Evolutionary conservation across 2,329 filamentous ascomycete genomes (phyloP), one percentile per base, ranked within the genome.

Genomic region (Neofusicoccum parvum): DNA sequence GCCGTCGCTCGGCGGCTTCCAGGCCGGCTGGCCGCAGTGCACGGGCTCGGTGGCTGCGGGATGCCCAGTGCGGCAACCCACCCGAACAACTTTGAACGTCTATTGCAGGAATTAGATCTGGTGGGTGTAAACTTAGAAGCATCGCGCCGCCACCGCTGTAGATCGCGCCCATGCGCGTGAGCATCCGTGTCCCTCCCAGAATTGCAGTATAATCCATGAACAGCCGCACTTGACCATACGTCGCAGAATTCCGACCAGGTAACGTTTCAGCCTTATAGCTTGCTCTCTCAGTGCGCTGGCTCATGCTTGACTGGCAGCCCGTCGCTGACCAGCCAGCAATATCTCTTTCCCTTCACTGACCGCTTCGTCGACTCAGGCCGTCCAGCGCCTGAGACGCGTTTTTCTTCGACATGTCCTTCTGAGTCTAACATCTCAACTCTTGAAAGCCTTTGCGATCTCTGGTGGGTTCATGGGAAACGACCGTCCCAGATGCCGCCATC

Each of bases 71-170:
- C 54, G 41, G 54, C 56, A 32, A 32, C 27, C 53, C 27, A 46
- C 54, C 32, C 43, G 41, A 48, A 32, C 32, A 17, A 17, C 56
- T 60, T 60, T 43, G 32, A 48, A 60, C 56, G 43, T 48, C 41
- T 43, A 43, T 27, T 48, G 43, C 56, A 60, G 15, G 14, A 60
- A 48, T 60, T 48, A 60, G 56, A 60, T 60, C 54, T 5, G 14
- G 6, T 36, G 39, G 12, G 39, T 45, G n/a, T 58, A 58, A 45
- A 58, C 54, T 58, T 58, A 58, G 54, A 58, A 58, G 41, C 54
- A 58, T n/a, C 27, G 39, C 32, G 41, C 23, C 54, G 27, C 54
- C 54, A 27, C 54, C 54, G 11, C 45, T 58, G 54, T 43, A 45
- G 54, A 58, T 58, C 54, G n/a, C 27, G 27, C 39, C 54, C 54